Conservation (phyloP, 2,329 filamentous ascomycete genomes). For the Pseudocercospora fijiensis region DNA sequence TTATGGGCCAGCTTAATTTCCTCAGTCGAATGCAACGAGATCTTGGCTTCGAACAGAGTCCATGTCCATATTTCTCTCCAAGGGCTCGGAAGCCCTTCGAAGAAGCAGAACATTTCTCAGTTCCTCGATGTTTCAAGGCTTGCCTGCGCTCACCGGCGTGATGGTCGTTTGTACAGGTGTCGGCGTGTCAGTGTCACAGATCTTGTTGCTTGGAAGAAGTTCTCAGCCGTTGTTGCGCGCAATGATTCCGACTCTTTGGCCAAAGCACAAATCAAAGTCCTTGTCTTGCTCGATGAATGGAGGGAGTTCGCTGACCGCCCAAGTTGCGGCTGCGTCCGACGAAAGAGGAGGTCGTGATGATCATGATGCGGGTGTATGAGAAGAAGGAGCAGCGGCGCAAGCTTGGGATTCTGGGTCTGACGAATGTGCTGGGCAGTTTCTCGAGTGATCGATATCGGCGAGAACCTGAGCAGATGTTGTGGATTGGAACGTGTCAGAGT, state of each 20-base stretch:
- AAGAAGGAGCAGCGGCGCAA: constrained; percentile 57
- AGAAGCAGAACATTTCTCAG: constrained; percentile 54
- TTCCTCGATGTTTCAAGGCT: constrained; percentile 45
- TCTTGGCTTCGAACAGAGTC: constrained; percentile 52
- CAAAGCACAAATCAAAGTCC: constrained; percentile 61
- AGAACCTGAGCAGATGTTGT: constrained; percentile 35
- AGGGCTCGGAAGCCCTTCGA: constrained; percentile 54
- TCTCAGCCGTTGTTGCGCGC: constrained; percentile 63
- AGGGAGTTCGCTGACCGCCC: constrained; percentile 54
- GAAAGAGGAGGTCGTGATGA: constrained; percentile 52
- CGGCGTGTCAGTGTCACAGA: constrained; percentile 56
- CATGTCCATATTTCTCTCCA: constrained; percentile 47
- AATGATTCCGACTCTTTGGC: constrained; percentile 63
- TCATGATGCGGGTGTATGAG: constrained; percentile 61
- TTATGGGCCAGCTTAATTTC: constrained; percentile 60
- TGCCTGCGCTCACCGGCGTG: constrained; percentile 48
- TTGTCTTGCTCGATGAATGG: constrained; percentile 63
- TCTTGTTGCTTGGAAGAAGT: constrained; percentile 49
- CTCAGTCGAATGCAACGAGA: constrained; percentile 54
- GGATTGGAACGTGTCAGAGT: constrained; percentile 28
- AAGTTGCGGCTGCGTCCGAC: constrained; percentile 52
- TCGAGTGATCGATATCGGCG: constrained; percentile 60
- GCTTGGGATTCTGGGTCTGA: constrained; percentile 59
- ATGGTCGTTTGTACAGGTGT: constrained; percentile 52
- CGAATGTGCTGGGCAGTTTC: constrained; percentile 60